Conservation (phyloP, 2,329 filamentous ascomycete genomes). For the Penicillium sp. region DNA sequence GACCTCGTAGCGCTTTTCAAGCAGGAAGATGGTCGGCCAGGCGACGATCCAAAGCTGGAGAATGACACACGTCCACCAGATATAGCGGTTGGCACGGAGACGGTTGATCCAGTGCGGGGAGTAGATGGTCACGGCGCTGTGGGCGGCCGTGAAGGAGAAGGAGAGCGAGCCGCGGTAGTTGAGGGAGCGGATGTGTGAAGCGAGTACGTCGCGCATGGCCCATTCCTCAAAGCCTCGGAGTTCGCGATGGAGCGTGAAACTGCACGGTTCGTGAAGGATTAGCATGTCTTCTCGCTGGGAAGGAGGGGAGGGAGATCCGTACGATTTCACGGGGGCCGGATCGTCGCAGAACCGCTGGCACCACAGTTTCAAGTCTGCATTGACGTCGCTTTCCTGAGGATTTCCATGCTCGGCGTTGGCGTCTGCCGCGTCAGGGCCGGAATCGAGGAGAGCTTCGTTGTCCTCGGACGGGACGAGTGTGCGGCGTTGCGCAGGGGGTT, state of each 20-base stretch:
- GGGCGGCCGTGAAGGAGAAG: conserved; percentile 23
- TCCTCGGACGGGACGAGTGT: conserved; percentile 4
- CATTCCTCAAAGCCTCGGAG: conserved; percentile 30
- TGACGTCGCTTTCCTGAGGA: no score
- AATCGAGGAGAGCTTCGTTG: conserved; percentile 15
- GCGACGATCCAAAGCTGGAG: conserved; percentile 42
- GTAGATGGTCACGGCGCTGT: conserved; percentile 35
- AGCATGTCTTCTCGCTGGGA: neutral
- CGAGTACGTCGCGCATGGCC: conserved; percentile 28
- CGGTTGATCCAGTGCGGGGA: conserved; percentile 42
- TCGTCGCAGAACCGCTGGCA: conserved; percentile 39
- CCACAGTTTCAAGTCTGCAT: conserved; percentile 25
- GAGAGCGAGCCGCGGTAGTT: conserved; percentile 38
- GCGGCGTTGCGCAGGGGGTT: conserved; percentile 7
- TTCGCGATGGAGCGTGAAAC: conserved; percentile 32
- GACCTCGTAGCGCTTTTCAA: conserved; percentile 39
- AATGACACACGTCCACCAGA: conserved; percentile 37
- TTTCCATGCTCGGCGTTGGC: neutral
- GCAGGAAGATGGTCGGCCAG: conserved; percentile 39
- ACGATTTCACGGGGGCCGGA: conserved; percentile 39
- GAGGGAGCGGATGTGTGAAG: conserved; percentile 37
- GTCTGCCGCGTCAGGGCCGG: conserved; percentile 4
- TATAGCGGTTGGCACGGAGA: conserved; percentile 32
- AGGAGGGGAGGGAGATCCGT: conserved; percentile 8
- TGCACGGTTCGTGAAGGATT: conserved; percentile 7